A percentile compares a stretch with the other conserved stretches of the same genome.
Conservation (phyloP, 2,329 filamentous ascomycete species). For the Lachnellula cervina region DNA sequence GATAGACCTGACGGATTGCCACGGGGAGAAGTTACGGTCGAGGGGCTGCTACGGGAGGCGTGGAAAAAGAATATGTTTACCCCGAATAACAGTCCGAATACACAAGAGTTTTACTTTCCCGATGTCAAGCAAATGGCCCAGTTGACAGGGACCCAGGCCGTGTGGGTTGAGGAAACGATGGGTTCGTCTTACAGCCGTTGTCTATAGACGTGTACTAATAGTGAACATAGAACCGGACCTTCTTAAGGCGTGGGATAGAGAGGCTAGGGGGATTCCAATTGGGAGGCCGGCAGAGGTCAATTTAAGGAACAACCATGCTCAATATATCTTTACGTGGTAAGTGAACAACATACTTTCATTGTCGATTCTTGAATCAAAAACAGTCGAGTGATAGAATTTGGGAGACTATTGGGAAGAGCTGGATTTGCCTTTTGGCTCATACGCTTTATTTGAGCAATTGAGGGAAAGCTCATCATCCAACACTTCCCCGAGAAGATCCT, state of each 20-base stretch:
- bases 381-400: no score
- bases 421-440: no score
- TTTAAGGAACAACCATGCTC: conserved; percentile 90
- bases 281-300: conserved; percentile 86
- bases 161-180: conserved; percentile 97
- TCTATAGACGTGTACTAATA: conserved; percentile 11
- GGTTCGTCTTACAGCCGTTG: conserved; percentile 45
- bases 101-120: conserved; percentile 88
- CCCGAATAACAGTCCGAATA: conserved; percentile 78
- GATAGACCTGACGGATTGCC: conserved; percentile 62
- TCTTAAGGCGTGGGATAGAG: conserved; percentile 68
- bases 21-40: conserved; percentile 65
- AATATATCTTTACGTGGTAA: conserved; percentile 99
- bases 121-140: conserved; percentile 89
- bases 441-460: no score
- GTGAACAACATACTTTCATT: conserved; percentile 28
- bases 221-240: conserved; percentile 64
- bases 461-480: no score
- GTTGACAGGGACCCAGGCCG: conserved; percentile 73
- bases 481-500: no score
- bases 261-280: conserved; percentile 80
- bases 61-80: conserved; percentile 99
- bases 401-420: no score
- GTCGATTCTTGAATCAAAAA: neutral
- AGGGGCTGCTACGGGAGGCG: conserved; percentile 80